A percentile compares a stretch with the other conserved stretches of the same genome.
These are phyloP conservation scores for Dactylellina haptotyla DNA, from an alignment of 2,329 filamentous ascomycete genomes.

Conservation along the genomic window DNA sequence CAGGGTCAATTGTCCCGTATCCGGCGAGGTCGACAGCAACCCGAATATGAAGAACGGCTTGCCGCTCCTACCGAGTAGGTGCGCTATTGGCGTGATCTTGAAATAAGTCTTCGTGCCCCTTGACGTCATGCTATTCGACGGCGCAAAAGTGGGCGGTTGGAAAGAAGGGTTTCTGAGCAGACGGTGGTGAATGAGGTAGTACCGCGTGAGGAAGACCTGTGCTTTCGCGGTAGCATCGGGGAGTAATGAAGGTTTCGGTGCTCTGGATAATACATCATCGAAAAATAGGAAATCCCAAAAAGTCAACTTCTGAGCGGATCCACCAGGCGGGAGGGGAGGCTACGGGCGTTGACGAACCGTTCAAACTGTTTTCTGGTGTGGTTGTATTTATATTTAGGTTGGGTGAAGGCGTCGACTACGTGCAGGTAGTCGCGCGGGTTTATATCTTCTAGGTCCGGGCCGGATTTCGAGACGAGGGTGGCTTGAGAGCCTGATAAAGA, in stretches of 20 bases:
- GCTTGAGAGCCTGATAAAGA: slow-evolving; percentile 24
- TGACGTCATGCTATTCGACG: slow-evolving; percentile 68
- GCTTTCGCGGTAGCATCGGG: slow-evolving; percentile 85
- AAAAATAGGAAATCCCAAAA: slow-evolving; percentile 1
- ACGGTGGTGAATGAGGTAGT: slow-evolving; percentile 90
- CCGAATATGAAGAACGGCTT: slow-evolving; percentile 58
- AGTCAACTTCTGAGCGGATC: slow-evolving; percentile 51
- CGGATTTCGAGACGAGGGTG: slow-evolving; percentile 5
- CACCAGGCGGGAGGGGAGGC: slow-evolving; percentile 22
- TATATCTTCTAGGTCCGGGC: slow-evolving; percentile 66
- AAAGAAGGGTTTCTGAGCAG: slow-evolving; percentile 93
- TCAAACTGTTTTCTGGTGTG: slow-evolving; percentile 90
- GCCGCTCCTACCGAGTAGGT: slow-evolving; percentile 65
- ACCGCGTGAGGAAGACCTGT: slow-evolving; percentile 84
- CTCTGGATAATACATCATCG: slow-evolving; percentile 62
- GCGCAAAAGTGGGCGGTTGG: slow-evolving; percentile 72
- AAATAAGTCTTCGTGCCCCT: slow-evolving; percentile 74
- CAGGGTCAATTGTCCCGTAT: slow-evolving; percentile 79
- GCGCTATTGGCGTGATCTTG: slow-evolving; percentile 86
- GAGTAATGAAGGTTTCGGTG: slow-evolving; percentile 75
- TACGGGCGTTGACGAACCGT: slow-evolving; percentile 64
- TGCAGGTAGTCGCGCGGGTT: slow-evolving; percentile 86
- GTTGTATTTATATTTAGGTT: slow-evolving; percentile 82
- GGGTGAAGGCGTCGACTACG: slow-evolving; percentile 82
- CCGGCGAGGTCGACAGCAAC: slow-evolving; percentile 76